These are phyloP conservation scores for Sporobolomyces roseus DNA, from an alignment of 768 basidiomycete genomes.

Conservation along the genomic window DNA sequence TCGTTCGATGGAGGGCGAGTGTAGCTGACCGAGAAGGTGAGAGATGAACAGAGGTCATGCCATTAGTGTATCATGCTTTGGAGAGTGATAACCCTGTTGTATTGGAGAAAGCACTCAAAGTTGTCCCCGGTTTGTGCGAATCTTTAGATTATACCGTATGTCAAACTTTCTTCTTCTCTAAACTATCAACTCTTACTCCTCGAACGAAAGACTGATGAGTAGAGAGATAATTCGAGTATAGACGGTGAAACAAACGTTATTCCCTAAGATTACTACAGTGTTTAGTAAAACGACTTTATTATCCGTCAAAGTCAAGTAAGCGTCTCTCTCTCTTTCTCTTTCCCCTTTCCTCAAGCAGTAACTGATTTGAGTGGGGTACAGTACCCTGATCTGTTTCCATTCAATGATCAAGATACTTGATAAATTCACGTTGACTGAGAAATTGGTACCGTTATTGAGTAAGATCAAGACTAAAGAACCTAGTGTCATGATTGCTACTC, in stretches of 20 bases:
- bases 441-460: conserved; percentile 85
- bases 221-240: neutral
- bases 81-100: conserved; percentile 91
- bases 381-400: conserved; percentile 73
- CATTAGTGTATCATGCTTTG: conserved; percentile 89
- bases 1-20: neutral
- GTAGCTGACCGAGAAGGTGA: neutral
- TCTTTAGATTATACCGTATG: conserved; percentile 72
- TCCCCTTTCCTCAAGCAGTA: too few relatives aligned
- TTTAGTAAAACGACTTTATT: conserved; percentile 88
- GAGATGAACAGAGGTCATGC: conserved; percentile 85
- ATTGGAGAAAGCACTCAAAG: conserved; percentile 81
- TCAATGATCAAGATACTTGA: conserved; percentile 85
- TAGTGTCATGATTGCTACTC: conserved; percentile 69
- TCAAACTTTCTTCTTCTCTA: too few relatives aligned
- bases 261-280: conserved; percentile 60
- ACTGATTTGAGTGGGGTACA: too few relatives aligned
- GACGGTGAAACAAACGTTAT: conserved; percentile 63
- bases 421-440: conserved; percentile 82
- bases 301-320: conserved; percentile 71
- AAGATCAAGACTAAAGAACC: conserved; percentile 97
- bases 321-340: neutral
- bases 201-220: too few relatives aligned
- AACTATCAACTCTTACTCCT: too few relatives aligned
- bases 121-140: conserved; percentile 83